phyloP scores from a whole-genome alignment of 345 rosid genomes.

The Theobroma cacao region DNA sequence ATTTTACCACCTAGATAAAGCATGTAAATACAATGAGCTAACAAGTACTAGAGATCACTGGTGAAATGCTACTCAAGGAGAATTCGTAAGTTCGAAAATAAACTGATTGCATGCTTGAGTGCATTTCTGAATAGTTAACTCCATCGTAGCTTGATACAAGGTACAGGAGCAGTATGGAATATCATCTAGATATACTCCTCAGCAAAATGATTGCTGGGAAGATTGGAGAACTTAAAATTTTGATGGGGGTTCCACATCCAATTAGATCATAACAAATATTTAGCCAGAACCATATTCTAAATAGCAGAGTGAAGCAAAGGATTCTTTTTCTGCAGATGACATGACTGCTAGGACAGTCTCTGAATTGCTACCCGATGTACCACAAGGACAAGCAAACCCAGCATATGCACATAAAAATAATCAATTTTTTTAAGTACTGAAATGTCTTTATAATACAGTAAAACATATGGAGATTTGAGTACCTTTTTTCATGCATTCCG shows the following conservation, averaged over 20 bases:
- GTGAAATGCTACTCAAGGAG: neutral
- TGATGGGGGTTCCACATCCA: neutral
- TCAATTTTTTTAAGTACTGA: neutral
- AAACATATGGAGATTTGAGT: neutral
- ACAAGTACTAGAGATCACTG: neutral
- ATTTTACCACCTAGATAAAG: neutral
- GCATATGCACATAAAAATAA: neutral
- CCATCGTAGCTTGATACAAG: neutral
- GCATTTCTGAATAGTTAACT: neutral
- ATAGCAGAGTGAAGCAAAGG: neutral
- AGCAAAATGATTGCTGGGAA: neutral
- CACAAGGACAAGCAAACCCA: neutral
- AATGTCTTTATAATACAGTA: neutral
- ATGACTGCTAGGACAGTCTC: neutral
- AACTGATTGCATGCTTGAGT: neutral
- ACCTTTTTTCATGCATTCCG: slow-evolving; percentile 88
- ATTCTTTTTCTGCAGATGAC: neutral
- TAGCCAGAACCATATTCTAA: neutral
- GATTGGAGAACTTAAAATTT: neutral
- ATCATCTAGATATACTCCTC: neutral
- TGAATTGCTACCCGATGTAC: neutral
- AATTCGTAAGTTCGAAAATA: neutral
- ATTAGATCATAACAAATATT: neutral
- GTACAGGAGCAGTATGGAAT: neutral
- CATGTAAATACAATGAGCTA: neutral